Base-by-base conservation (phyloP, 2,329 filamentous ascomycete species). In the Trichoderma simmonsii region DNA sequence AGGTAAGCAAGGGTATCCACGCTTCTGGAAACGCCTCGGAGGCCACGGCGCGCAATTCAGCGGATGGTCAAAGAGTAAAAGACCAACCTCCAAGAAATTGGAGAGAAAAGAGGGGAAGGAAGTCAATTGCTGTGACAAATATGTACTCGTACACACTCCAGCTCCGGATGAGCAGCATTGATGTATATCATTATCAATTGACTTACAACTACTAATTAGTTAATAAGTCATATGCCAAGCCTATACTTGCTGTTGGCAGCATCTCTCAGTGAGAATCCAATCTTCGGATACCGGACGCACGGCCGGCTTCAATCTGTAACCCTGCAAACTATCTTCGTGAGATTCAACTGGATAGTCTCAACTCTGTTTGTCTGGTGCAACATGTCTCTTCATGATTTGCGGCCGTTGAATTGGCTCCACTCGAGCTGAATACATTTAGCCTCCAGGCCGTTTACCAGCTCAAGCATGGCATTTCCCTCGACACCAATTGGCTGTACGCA, bases 1-100 rank as follows among this genome's bases (percentile, higher is more conserved):
- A 69, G 28, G 34, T 36, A 60, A 71, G 69, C 61, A 65, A 48
- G 60, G 60, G 62, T 71, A 71, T 59, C 62, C 69, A 69, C 26
- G 66, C 24, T 70, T 48, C 66, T 70, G 57, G 57, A 34, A 62
- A 48, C 34, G 36, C 56, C 66, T 70, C 66, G 57, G n/a, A 60
- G 57, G 28, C n/a, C 6, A 34, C 18, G 48, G 48, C 48, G 48
- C 48, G 48, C 48, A 54, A 24, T 24, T 6, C 48, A 24, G 48
- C 48, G 48, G n/a, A 54, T 6, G 48, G 48, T 5, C 11, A 4
- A 36, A 36, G 34, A 36, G 34, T 36, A 15, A 54, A 54, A 54
- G 48, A 54, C 21, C n/a, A 54, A 24, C 43, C n/a, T 21, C 43
- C 43, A 21, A 24, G n/a, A 54, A 54, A 24, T 24, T 54, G n/a